Percentiles rank a stretch among this genome's conserved stretches.
Evolutionary conservation across 163 green algal species (phyloP).

Genomic region (Picocystis sp.): DNA sequence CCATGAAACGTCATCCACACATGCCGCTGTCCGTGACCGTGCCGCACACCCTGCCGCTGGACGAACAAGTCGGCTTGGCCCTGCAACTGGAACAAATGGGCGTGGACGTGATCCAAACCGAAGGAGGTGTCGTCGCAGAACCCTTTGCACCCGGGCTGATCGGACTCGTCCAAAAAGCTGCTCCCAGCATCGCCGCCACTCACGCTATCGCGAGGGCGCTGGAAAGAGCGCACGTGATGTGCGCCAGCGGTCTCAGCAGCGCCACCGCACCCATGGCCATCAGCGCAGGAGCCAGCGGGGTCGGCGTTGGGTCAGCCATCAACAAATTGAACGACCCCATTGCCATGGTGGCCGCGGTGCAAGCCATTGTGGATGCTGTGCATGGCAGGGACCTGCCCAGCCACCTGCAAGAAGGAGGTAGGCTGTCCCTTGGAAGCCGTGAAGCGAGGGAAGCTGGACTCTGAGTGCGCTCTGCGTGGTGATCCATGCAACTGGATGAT

Average conservation of each 20-base stretch:
- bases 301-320: conserved; percentile 19
- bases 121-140: conserved; percentile 17
- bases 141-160: conserved; percentile 12
- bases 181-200: conserved; percentile 15
- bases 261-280: conserved; percentile 18
- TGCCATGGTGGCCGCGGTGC: conserved; percentile 19
- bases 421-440: no score
- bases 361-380: conserved; percentile 14
- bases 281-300: conserved; percentile 13
- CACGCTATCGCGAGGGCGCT: conserved; percentile 13
- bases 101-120: conserved; percentile 23
- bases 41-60: conserved; percentile 21
- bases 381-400: no score
- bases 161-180: conserved; percentile 21
- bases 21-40: conserved; percentile 24
- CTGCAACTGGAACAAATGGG: conserved; percentile 14
- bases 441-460: no score
- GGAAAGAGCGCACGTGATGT: conserved; percentile 17
- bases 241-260: conserved; percentile 15
- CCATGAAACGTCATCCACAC: neutral
- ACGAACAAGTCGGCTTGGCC: conserved; percentile 21
- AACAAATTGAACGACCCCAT: conserved; percentile 21
- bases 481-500: no score
- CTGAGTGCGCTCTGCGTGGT: no score
- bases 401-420: no score